phyloP scores from a whole-genome alignment of 1,139 yeast genomes.

The Candida frijolesensis region DNA sequence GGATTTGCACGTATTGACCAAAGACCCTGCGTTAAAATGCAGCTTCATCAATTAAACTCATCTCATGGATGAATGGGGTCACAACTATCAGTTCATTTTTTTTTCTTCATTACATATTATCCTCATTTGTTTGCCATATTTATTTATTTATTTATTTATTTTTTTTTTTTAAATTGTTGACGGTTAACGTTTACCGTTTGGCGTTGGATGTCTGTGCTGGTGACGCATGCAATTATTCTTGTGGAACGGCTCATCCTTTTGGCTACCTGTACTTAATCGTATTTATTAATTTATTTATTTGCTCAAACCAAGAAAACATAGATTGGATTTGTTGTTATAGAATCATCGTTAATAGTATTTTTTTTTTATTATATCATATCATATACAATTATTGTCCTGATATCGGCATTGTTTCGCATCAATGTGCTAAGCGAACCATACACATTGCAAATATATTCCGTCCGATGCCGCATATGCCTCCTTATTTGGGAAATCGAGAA shows the following conservation, averaged over 20 bases:
- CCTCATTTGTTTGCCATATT: background rate
- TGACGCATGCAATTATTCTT: too few species aligned
- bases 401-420: too few species aligned
- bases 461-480: background rate
- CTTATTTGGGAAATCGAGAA: background rate
- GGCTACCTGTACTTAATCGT: too few species aligned
- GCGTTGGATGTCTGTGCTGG: too few species aligned
- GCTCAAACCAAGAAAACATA: background rate
- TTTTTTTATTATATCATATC: background rate
- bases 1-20: slow-evolving; percentile 41
- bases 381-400: background rate
- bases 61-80: too few species aligned
- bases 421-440: too few species aligned
- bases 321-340: background rate
- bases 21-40: slow-evolving; percentile 25
- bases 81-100: background rate
- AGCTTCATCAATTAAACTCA: slow-evolving; percentile 16
- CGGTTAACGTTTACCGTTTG: too few species aligned
- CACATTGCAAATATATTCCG: too few species aligned
- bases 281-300: background rate
- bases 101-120: background rate
- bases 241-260: too few species aligned
- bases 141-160: background rate
- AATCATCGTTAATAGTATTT: background rate
- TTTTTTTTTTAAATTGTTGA: background rate